Evolutionary conservation across 2,329 filamentous ascomycete species (phyloP), one percentile per base, ranked within the genome.

Genomic region (Alternaria triticimaculans): DNA sequence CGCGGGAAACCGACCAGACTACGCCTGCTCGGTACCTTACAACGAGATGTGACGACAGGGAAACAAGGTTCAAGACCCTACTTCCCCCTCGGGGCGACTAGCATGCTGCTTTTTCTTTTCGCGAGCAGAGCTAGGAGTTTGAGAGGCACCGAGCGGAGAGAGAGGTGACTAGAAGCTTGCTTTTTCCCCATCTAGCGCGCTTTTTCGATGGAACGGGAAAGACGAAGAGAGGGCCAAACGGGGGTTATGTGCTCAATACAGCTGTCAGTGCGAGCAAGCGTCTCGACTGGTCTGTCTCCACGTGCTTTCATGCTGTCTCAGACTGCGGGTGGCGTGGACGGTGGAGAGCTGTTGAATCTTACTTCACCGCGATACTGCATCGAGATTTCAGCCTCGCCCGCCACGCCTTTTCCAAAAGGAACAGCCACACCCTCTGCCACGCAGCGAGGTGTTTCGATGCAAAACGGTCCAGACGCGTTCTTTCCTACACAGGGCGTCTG

Each of bases 61-160:
- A 53, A 53, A 53, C 30, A 53, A 53, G 49, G 49, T 53, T 53
- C 49, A 53, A 53, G 28, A 53, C 49, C 49, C 49, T 53, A 53
- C 49, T 53, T 53, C 20, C 30, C 49, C 49, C 49, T 37, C 49
- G 20, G 49, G 49, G 30, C 49, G 49, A 53, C 49, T 53, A 53
- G 30, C 14, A 25, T 11, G 30, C 49, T 53, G 49, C 30, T 45
- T 53, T 53, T 53, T 41, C 37, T 41, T 53, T 53, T 53, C 23
- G 49, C 20, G 30, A 53, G 15, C 9, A n/a, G n/a, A 41, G 49
- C 49, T 53, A 25, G 23, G 21, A 37, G 49, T 53, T 33, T 53
- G 49, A 33, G 21, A 53, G 49, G 28, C 49, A 33, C 49, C 33
- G 23, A 53, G 49, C 14, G 18, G 49, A 37, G 49, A 20, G 14